These are phyloP conservation scores for Fusarium palustre DNA, from an alignment of 2,329 filamentous ascomycete genomes.

Conservation along the genomic window DNA sequence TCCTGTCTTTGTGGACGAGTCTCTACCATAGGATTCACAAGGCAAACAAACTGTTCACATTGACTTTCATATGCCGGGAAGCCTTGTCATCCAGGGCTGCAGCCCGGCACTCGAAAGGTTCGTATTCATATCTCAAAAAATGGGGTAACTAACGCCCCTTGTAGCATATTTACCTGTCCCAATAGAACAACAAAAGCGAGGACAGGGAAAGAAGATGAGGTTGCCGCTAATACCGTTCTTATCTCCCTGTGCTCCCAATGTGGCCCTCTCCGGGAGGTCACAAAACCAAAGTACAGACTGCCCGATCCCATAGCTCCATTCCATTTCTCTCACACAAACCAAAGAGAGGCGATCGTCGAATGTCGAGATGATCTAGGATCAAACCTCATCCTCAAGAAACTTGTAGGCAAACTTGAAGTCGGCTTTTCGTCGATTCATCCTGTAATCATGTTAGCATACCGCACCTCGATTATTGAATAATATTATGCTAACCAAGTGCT, in stretches of 20 bases:
- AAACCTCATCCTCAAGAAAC: slow-evolving; percentile 94
- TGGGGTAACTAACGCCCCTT: slow-evolving; percentile 30
- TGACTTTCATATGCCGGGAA: not conserved
- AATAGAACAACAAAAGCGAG: slow-evolving; percentile 31
- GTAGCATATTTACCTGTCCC: slow-evolving; percentile 31
- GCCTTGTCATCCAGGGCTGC: slow-evolving; percentile 20
- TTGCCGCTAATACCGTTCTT: slow-evolving; percentile 13
- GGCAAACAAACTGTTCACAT: slow-evolving; percentile 6
- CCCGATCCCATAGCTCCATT: slow-evolving; percentile 33
- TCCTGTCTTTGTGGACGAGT: slow-evolving; percentile 1
- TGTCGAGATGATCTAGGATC: slow-evolving; percentile 20
- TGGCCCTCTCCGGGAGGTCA: slow-evolving; percentile 22
- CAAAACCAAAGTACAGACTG: slow-evolving; percentile 39
- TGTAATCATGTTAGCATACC: slow-evolving; percentile 54
- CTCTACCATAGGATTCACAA: not conserved
- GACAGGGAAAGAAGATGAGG: slow-evolving; percentile 26
- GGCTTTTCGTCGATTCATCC: slow-evolving; percentile 98
- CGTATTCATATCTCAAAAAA: slow-evolving; percentile 38
- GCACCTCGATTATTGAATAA: not conserved
- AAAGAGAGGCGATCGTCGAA: slow-evolving; percentile 5
- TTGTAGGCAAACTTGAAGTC: slow-evolving; percentile 99
- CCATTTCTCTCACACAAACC: slow-evolving; percentile 23
- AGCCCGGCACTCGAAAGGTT: slow-evolving; percentile 32
- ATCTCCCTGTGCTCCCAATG: slow-evolving; percentile 27
- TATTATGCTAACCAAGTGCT: slow-evolving; percentile 84